Evolutionary conservation across 2,329 filamentous ascomycete genomes (phyloP).

Genomic region (Rhexocercosporidium sp.): DNA sequence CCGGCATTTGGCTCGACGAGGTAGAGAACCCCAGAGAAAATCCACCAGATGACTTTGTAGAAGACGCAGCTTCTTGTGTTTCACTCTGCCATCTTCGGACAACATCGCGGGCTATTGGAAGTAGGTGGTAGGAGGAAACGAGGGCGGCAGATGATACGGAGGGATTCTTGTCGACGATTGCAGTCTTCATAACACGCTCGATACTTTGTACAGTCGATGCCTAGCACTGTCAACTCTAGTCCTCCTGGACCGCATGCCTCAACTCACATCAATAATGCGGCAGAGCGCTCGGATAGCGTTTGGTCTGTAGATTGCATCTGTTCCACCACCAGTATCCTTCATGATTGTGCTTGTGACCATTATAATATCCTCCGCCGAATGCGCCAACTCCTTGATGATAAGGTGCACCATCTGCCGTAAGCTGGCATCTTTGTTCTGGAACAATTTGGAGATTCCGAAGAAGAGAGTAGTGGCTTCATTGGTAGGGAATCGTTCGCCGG

Average conservation of each 20-base stretch:
- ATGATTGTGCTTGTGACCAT: constrained; percentile 99
- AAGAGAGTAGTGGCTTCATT: constrained; percentile 98
- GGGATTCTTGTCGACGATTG: constrained; percentile 98
- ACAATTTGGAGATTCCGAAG: constrained; percentile 98
- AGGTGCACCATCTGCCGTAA: constrained; percentile 99
- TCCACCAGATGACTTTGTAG: constrained; percentile 84
- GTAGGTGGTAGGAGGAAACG: constrained; percentile 95
- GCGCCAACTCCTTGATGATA: constrained; percentile 95
- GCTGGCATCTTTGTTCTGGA: constrained; percentile 99
- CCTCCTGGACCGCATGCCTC: constrained; percentile 18
- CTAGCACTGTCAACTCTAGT: constrained; percentile 51
- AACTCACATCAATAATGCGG: constrained; percentile 89
- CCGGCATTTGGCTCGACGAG: constrained; percentile 72
- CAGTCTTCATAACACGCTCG: constrained; percentile 97
- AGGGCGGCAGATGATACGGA: constrained; percentile 96
- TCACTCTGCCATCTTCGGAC: constrained; percentile 98
- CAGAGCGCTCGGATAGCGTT: constrained; percentile 96
- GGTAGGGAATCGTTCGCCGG: constrained; percentile 93
- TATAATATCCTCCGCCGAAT: constrained; percentile 96
- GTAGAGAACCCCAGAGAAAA: constrained; percentile 93
- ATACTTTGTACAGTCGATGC: constrained; percentile 96
- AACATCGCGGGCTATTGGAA: constrained; percentile 93
- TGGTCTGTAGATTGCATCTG: constrained; percentile 89
- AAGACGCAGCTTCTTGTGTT: constrained; percentile 93
- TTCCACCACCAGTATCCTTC: constrained; percentile 97